Evolutionary conservation across 2,329 filamentous ascomycete species (phyloP), one percentile per base, ranked within the genome.

Genomic region (Hypoxylon sp.): DNA sequence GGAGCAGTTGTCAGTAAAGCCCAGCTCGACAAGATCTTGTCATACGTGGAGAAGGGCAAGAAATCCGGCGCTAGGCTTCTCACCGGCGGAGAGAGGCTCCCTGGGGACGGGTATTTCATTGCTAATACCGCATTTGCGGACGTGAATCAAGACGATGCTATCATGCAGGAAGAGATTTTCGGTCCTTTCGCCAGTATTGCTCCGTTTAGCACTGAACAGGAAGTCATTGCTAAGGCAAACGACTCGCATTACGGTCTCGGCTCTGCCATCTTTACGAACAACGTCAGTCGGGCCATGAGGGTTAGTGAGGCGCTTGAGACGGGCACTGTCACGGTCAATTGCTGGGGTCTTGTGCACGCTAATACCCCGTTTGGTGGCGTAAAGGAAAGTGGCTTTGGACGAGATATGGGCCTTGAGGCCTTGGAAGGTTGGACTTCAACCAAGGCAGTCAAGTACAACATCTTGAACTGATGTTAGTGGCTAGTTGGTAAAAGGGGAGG

Each of bases 171-270:
- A 33, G 72, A 74, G 64, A 68, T 72, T 33, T 74, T 74, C 24
- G 72, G 70, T 0, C 69, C 69, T 1, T 59, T 63, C 10, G 50
- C 61, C 58, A 57, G 51, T 24, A 67, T 92, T 77, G 83, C 85
- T 79, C 91, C 90, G 79, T 92, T 92, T 84, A 87, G 87, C 80
- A 86, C 83, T 75, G 86, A 89, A 80, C 5, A 50, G 13, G 46
- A 50, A 13, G 46, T 31, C 3, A 50, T 50, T 11, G 11, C 11
- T 13, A 50, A 89, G 62, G 88, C 84, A 65, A 92, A 92, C 83
- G 81, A 82, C 78, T 87, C 86, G 71, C 87, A 80, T 66, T 91
- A 90, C 80, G 90, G 89, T 77, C 85, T 92, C 62, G 89, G 88
- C 71, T 86, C 89, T 55, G 89, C 88, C 66, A 83, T 91, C 35